Percentiles rank a stretch among this genome's conserved stretches.
Conservation (phyloP, 2,329 filamentous ascomycete species). For the Talaromyces sp. region DNA sequence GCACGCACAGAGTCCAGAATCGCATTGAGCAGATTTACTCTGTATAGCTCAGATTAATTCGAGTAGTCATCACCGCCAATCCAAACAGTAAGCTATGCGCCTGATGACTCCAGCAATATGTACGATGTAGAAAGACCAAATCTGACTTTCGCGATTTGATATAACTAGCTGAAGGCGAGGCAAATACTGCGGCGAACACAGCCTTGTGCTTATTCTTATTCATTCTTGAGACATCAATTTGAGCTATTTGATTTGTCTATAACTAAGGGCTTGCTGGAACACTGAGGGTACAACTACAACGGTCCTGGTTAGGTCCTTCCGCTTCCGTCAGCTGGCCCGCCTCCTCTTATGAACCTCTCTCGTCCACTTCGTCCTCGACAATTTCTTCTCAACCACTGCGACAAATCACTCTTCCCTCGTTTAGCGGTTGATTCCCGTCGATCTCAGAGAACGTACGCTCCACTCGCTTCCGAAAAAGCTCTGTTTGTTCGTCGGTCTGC, state of each 20-base stretch:
- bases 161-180: not conserved
- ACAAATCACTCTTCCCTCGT: slow-evolving; percentile 2
- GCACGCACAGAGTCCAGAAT: not conserved
- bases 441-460: not conserved
- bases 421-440: not conserved
- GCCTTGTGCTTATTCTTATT: not conserved
- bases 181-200: not conserved
- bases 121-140: not conserved
- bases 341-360: not conserved
- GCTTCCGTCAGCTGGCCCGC: slow-evolving; percentile 4
- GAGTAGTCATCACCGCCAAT: not conserved
- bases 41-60: not conserved
- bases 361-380: not conserved
- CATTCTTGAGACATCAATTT: not conserved
- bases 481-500: not conserved
- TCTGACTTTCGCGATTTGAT: not conserved
- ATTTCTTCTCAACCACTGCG: not conserved
- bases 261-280: not conserved
- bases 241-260: too few relatives aligned
- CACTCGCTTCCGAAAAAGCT: not conserved
- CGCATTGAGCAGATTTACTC: not conserved
- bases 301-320: not conserved
- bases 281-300: too few relatives aligned
- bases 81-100: not conserved
- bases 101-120: not conserved